phyloP scores from a whole-genome alignment of 2,329 filamentous ascomycete genomes.

The Fusarium decemcellulare region DNA sequence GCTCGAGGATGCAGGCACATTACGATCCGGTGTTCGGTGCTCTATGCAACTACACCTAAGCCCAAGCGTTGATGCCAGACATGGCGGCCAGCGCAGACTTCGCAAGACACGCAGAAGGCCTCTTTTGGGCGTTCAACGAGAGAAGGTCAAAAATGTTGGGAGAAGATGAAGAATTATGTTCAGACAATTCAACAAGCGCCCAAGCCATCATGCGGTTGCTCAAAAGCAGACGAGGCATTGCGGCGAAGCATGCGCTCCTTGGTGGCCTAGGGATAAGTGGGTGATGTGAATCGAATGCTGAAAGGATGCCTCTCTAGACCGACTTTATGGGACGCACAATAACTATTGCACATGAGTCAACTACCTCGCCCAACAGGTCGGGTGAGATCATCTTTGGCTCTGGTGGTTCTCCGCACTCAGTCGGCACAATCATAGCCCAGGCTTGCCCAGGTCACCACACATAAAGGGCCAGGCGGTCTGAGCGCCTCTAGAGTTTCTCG shows the following conservation, averaged over 20 bases:
- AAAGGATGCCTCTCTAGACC: constrained; percentile 22
- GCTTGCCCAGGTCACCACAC: background rate
- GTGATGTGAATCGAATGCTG: constrained; percentile 6
- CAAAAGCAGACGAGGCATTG: constrained; percentile 3
- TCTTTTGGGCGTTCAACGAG: background rate
- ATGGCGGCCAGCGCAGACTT: background rate
- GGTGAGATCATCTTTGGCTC: background rate
- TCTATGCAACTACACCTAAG: background rate
- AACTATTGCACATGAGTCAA: constrained; percentile 30
- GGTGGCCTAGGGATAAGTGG: background rate
- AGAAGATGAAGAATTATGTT: background rate
- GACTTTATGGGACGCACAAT: constrained; percentile 6
- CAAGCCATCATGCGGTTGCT: constrained; percentile 2
- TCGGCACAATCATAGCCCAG: background rate
- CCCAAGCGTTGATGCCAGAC: background rate
- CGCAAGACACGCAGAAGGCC: background rate
- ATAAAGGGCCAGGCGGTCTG: constrained; percentile 29
- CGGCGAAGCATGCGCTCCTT: background rate
- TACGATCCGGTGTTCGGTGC: background rate
- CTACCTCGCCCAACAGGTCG: constrained; percentile 1
- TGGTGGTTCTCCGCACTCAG: background rate
- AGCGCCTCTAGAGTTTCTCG: constrained; percentile 26
- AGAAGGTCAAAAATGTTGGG: background rate
- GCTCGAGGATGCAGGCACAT: background rate
- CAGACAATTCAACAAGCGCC: background rate